Base-by-base conservation (phyloP, 345 rosid genomes). In the Sisymbrium altissimum region DNA sequence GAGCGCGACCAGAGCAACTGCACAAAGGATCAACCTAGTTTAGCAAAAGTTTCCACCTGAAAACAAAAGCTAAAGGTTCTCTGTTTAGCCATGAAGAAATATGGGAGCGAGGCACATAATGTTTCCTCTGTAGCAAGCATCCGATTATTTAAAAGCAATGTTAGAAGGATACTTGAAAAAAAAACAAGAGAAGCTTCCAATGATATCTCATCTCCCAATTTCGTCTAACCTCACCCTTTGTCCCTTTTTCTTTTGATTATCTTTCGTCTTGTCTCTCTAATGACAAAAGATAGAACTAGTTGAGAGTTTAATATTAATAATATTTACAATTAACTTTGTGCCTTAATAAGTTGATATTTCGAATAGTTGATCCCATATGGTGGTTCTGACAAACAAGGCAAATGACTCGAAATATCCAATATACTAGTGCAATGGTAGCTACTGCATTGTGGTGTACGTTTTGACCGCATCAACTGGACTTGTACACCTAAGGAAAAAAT, bases 1-100 rank as follows among this genome's bases (percentile, higher is more conserved):
- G 2, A 77, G 43, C 67, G 27, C 39, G 6, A 45, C 62, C 54
- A 19, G 19, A 56, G 46, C 19, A 46, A 54, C 66, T 44, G 38
- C 65, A 56, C 12, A 76, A 30, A 63, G 66, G 79, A 74, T 78
- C 46, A 72, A 70, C 60, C 64, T 76, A 71, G 80, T 66, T 72
- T 71, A 73, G 78, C 41, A 64, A 67, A 18, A 73, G 33, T 49
- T 7, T 19, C 19, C 27, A 19, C 23, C 38, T 61, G 58, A 65
- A 56, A 36, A 46, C 17, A 46, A 55, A 46, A 57, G 35, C 36
- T 29, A 66, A 36, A 30, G 53, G 19, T 59, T 68, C 49, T 61
- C 63, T 60, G 48, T 49, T 49, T 39, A 66, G 67, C 48, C 27
- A 18, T 66, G 38, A n/a, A 38, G 43, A 50, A 40, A 15, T 10